A percentile compares a stretch with the other conserved stretches of the same genome.
Conservation (phyloP, 2,329 filamentous ascomycete species). For the Paraphaeosphaeria minitans region DNA sequence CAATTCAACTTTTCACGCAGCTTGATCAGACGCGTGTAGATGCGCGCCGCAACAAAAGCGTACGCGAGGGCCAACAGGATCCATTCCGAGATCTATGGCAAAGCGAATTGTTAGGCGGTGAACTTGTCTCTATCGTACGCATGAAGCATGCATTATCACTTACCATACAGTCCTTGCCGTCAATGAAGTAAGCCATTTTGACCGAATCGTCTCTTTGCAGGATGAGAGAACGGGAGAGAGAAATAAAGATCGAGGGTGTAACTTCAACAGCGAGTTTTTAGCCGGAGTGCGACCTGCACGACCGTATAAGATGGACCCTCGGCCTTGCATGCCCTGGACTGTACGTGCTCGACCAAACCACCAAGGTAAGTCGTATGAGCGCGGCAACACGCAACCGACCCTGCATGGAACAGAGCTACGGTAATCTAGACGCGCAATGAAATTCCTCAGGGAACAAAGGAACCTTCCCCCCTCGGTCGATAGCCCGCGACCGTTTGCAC, state of each 20-base stretch:
- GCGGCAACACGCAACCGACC: neutral
- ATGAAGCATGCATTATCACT: neutral
- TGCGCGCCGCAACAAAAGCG: slow-evolving; percentile 24
- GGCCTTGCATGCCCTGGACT: neutral
- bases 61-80: slow-evolving; percentile 25
- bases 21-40: slow-evolving; percentile 22
- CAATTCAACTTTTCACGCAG: slow-evolving; percentile 22
- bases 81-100: slow-evolving; percentile 26
- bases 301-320: neutral
- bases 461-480: neutral
- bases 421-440: neutral
- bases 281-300: neutral
- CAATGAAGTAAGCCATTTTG: slow-evolving; percentile 4
- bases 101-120: neutral
- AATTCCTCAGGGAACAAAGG: neutral
- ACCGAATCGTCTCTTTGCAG: neutral
- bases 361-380: neutral
- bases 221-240: neutral
- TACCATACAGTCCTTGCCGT: slow-evolving; percentile 6
- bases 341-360: too few relatives aligned
- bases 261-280: neutral
- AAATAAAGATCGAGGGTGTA: neutral
- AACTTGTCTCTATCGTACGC: neutral
- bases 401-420: neutral
- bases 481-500: neutral